Percentiles rank a stretch among this genome's conserved stretches.
phyloP scores from a whole-genome alignment of 306 rosid genomes.

The Malus domestica region ASM211411v1 NC_041801.1:2271501-2272000 shows the following conservation, averaged over 20 bases:
- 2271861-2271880: no score
- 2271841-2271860: no score
- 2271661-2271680: neutral
- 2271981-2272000: no score
- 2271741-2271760: neutral
- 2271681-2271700: neutral
- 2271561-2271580: neutral
- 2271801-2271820: no score
- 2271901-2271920: accelerated
- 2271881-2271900: accelerated
- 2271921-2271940: accelerated
- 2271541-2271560: neutral
- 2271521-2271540: neutral
- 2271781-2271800: neutral
- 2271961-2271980: no score
- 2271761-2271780: neutral
- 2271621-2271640: neutral
- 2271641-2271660: neutral
- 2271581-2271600: neutral
- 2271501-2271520: neutral
- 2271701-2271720: neutral
- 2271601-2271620: neutral
- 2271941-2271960: no score
- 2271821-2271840: no score
- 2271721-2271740: neutral